Evolutionary conservation across 495 filamentous ascomycete genomes (phyloP).

Genomic region (Trichoderma erinaceum): DNA sequence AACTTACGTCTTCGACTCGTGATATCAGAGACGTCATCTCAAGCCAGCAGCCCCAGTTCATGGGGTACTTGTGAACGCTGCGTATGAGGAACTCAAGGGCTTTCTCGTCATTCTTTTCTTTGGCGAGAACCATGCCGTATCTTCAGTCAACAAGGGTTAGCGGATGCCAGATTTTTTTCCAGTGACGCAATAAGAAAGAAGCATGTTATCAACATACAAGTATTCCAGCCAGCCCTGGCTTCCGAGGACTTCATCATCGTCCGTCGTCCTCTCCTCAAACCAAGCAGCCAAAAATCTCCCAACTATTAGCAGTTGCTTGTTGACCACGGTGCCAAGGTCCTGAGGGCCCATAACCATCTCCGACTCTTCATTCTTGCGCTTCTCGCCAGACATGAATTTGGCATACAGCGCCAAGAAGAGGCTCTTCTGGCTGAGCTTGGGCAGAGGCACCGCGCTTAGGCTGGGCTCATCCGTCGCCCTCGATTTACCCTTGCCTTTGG

Average conservation of each 20-base stretch:
- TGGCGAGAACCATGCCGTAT: conserved; percentile 83
- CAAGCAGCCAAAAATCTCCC: conserved; percentile 69
- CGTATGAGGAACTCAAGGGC: conserved; percentile 76
- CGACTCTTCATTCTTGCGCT: conserved; percentile 89
- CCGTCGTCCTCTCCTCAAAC: conserved; percentile 57
- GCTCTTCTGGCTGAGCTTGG: conserved; percentile 71
- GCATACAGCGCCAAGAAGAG: conserved; percentile 92
- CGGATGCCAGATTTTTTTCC: not conserved
- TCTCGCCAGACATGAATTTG: conserved; percentile 88
- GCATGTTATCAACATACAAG: conserved; percentile 34
- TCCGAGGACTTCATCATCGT: conserved; percentile 50
- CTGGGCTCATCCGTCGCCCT: conserved; percentile 28
- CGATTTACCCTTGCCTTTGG: conserved; percentile 52
- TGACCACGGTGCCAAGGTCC: conserved; percentile 74
- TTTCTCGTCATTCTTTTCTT: conserved; percentile 78
- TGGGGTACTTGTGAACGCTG: conserved; percentile 80
- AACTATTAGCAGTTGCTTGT: conserved; percentile 73
- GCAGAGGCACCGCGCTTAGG: conserved; percentile 18
- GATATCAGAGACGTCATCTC: conserved; percentile 75
- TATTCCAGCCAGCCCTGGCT: conserved; percentile 95
- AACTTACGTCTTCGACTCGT: conserved; percentile 70
- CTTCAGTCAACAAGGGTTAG: conserved; percentile 19
- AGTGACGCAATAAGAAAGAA: not conserved
- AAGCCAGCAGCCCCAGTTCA: conserved; percentile 96
- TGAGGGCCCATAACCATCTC: conserved; percentile 96